These are phyloP conservation scores for Stylosanthes scabra DNA, from an alignment of 331 rosid genomes.

Conservation along the genomic window DNA sequence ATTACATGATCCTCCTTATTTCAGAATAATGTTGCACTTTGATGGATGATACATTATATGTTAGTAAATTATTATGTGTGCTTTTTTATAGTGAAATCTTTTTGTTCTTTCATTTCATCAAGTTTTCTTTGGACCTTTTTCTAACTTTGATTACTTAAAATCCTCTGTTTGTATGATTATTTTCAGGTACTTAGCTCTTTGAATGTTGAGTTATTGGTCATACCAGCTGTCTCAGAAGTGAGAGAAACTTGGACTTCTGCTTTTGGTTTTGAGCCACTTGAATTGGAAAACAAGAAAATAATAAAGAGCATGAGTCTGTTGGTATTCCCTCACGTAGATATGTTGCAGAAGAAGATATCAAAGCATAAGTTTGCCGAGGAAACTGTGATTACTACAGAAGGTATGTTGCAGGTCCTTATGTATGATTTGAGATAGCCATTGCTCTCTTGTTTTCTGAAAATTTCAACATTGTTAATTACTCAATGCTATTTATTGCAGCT, in stretches of 20 bases:
- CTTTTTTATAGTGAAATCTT: neutral
- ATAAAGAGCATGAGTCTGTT: slow-evolving; percentile 71
- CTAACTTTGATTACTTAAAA: slow-evolving; percentile 39
- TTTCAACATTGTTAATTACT: slow-evolving; percentile 29
- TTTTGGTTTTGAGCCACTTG: slow-evolving; percentile 85
- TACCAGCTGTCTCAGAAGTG: slow-evolving; percentile 88
- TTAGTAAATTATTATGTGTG: neutral
- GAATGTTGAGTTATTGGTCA: slow-evolving; percentile 81
- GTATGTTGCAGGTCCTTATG: slow-evolving; percentile 43
- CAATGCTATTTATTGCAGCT: slow-evolving; percentile 48
- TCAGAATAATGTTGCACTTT: slow-evolving; percentile 20
- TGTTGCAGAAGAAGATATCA: slow-evolving; percentile 74
- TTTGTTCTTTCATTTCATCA: slow-evolving; percentile 15
- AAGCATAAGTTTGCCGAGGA: slow-evolving; percentile 41
- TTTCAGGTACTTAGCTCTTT: slow-evolving; percentile 78
- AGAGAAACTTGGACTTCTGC: slow-evolving; percentile 82
- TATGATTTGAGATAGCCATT: slow-evolving; percentile 18
- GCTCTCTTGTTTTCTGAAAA: neutral
- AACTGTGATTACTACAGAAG: slow-evolving; percentile 44
- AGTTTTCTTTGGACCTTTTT: slow-evolving; percentile 27
- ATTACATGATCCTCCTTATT: slow-evolving; percentile 1
- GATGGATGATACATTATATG: neutral
- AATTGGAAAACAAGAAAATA: slow-evolving; percentile 52
- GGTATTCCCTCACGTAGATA: slow-evolving; percentile 86
- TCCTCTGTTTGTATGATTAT: slow-evolving; percentile 36